phyloP scores from a whole-genome alignment of 2,329 filamentous ascomycete species.

The Sclerotinia minor region DNA sequence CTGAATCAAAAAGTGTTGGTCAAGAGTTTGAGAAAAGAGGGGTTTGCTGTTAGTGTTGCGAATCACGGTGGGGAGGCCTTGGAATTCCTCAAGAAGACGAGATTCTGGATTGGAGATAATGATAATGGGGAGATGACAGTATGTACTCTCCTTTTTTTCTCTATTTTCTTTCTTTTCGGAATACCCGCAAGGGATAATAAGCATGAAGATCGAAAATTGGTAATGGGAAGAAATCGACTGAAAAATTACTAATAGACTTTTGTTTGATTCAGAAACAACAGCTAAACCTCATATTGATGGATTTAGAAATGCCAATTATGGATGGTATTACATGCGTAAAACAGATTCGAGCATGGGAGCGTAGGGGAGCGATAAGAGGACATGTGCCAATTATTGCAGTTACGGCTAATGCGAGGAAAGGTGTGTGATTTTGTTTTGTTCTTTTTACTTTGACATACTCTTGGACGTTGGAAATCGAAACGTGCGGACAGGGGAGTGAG shows the following conservation, averaged over 20 bases:
- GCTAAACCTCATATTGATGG: constrained; percentile 68
- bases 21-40: constrained; percentile 59
- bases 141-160: neutral
- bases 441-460: neutral
- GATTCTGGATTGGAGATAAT: constrained; percentile 49
- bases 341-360: constrained; percentile 66
- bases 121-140: neutral
- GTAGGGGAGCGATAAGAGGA: constrained; percentile 54
- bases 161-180: neutral
- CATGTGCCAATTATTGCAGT: constrained; percentile 74
- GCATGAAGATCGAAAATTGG: neutral
- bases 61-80: constrained; percentile 66
- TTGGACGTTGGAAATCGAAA: neutral
- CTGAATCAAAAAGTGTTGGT: constrained; percentile 67
- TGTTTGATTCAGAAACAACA: constrained; percentile 46
- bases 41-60: constrained; percentile 61
- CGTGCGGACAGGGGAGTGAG: no score
- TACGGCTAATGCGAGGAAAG: constrained; percentile 68
- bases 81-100: constrained; percentile 55
- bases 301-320: constrained; percentile 81
- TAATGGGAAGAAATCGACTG: constrained; percentile 35
- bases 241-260: constrained; percentile 27
- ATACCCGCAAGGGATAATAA: neutral
- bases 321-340: constrained; percentile 72
- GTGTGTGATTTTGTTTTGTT: neutral